Evolutionary conservation across 345 rosid genomes (phyloP).

Genomic region (Gynandropsis gynandra): DNA sequence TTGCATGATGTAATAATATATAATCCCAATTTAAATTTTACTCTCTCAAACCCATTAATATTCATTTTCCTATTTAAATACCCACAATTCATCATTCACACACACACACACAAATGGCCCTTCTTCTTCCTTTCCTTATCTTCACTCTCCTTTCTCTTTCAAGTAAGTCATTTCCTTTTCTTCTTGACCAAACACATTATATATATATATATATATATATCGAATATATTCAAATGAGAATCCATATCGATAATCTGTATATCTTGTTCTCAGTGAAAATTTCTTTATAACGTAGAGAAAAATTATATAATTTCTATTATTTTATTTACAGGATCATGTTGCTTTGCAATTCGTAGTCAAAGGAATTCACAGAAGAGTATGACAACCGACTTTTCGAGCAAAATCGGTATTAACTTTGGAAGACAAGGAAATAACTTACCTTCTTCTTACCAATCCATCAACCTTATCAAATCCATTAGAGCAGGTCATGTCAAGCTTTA

Average conservation of each 20-base stretch:
- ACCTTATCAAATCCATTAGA: slow-evolving; percentile 38
- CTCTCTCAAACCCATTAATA: too few species aligned
- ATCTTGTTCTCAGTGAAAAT: background rate
- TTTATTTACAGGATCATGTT: slow-evolving; percentile 18
- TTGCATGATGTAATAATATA: too few species aligned
- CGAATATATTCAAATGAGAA: background rate
- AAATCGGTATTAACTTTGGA: slow-evolving; percentile 29
- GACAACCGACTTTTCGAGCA: slow-evolving; percentile 16
- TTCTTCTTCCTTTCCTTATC: slow-evolving; percentile 21
- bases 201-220: too few species aligned
- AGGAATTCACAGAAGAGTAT: slow-evolving; percentile 4
- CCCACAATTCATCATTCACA: too few species aligned
- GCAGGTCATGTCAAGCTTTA: slow-evolving; percentile 55
- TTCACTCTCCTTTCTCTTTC: slow-evolving; percentile 20
- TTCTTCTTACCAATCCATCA: slow-evolving; percentile 40
- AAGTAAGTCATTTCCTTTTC: slow-evolving; percentile 16
- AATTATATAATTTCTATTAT: too few species aligned
- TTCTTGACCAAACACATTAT: background rate
- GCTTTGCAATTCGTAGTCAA: slow-evolving; percentile 13
- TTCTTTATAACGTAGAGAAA: too few species aligned
- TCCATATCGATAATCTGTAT: background rate
- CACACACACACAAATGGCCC: too few species aligned
- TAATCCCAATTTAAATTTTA: too few species aligned
- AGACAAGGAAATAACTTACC: slow-evolving; percentile 44
- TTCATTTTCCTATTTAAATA: too few species aligned